Evolutionary conservation across 768 basidiomycete species (phyloP).

Genomic region (Lactifluus pinguis): DNA sequence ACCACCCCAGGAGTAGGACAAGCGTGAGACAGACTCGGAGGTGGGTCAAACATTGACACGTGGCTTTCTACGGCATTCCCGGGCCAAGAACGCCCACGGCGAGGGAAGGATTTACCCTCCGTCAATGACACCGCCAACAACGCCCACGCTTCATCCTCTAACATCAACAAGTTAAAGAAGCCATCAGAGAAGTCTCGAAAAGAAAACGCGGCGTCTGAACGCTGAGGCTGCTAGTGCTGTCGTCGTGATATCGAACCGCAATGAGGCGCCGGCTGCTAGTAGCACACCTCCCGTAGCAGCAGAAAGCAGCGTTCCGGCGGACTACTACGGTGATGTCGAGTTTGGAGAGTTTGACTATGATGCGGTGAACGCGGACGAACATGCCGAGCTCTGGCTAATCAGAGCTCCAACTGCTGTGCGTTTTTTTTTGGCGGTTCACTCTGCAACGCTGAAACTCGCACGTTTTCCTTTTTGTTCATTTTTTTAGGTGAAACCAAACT

Average conservation of each 20-base stretch:
- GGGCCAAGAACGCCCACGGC: too few species aligned
- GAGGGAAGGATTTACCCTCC: too few species aligned
- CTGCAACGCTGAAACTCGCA: too few species aligned
- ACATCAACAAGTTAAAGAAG: background rate
- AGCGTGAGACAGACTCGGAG: too few species aligned
- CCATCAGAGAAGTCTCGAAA: background rate
- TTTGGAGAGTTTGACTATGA: conserved; percentile 20
- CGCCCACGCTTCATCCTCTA: too few species aligned
- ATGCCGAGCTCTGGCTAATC: conserved; percentile 19
- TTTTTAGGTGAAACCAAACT: conserved; percentile 8
- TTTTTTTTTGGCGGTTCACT: background rate
- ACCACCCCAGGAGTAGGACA: too few species aligned
- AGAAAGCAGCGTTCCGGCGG: background rate
- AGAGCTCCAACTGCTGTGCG: conserved; percentile 14
- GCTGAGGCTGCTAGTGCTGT: background rate
- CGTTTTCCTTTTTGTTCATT: background rate
- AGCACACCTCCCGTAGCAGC: background rate
- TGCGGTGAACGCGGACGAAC: conserved; percentile 12
- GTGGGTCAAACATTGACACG: too few species aligned
- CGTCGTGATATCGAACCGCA: background rate
- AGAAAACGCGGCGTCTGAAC: background rate
- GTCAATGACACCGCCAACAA: too few species aligned
- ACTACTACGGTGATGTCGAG: conserved; percentile 2
- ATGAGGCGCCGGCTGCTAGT: background rate
- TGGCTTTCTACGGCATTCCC: too few species aligned